Evolutionary conservation across 2,329 filamentous ascomycete genomes (phyloP), one percentile per base, ranked within the genome.

Genomic region (Lasiodiplodia sp.): DNA sequence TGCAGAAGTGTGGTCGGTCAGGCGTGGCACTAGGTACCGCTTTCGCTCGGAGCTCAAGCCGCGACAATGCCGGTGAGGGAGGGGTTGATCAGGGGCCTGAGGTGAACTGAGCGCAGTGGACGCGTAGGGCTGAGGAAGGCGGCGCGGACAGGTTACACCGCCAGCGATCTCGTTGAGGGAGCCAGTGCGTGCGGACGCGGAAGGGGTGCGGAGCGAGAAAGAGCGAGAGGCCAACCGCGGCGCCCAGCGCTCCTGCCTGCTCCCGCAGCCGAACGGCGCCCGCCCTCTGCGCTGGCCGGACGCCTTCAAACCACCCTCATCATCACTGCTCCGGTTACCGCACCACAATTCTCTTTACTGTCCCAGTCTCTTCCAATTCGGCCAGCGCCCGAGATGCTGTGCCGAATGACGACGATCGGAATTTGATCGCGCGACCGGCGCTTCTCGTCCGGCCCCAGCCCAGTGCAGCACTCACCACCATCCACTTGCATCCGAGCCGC

Each of bases 151-250:
- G 12, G 57, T 62, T 23, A 64, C 60, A 64, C 60, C 44, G 60
- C 60, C 60, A 64, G 60, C 60, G 60, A 64, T 51, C 60, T 60
- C n/a, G 58, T 62, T 49, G 58, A 51, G 58, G 16, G 40, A 31
- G 58, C 58, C 40, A 49, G 23, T 62, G 58, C 40, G 21, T 23
- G 18, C 14, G 23, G 38, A 38, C 7, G 21, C 12, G 21, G 21
- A 38, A 10, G 18, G 55, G n/a, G 21, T 8, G 21, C 23, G 11
- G 51, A 11, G 21, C 51, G 51, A 25, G 31, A 57, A 38, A n/a
- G 10, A n/a, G n/a, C 40, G 40, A 44, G 40, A 18, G 40, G 40
- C 6, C 5, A 21, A 16, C 44, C 44, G 8, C 18, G 8, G 44
- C 44, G 44, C 2, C 44, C 44, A n/a, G 44, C 44, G 38, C 14